These are phyloP conservation scores for Rhizophagus clarus DNA, from an alignment of 192 early-diverging fungal genomes.

Conservation along the genomic window DNA sequence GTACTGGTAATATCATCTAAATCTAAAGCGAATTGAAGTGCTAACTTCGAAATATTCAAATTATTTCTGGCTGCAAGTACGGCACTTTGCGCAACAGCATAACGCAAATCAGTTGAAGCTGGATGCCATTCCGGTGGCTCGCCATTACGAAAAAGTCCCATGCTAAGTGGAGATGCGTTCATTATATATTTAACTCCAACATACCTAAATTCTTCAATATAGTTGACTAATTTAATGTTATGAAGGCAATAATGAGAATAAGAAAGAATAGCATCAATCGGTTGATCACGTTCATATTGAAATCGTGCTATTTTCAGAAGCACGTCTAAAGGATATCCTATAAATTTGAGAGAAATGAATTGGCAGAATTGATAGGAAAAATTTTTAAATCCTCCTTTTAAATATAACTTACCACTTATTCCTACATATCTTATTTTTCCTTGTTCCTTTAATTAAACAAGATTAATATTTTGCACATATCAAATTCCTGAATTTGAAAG, in stretches of 20 bases:
- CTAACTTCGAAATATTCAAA: slow-evolving; percentile 58
- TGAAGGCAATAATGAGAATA: slow-evolving; percentile 76
- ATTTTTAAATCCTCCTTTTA: not conserved
- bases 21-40: slow-evolving; percentile 50
- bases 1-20: slow-evolving; percentile 41
- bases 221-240: slow-evolving; percentile 56
- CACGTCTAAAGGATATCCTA: slow-evolving; percentile 66
- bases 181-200: slow-evolving; percentile 61
- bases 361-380: not conserved
- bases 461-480: not conserved
- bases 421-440: slow-evolving; percentile 69
- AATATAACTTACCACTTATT: slow-evolving; percentile 53
- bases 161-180: slow-evolving; percentile 71
- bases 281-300: slow-evolving; percentile 54
- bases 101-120: slow-evolving; percentile 51
- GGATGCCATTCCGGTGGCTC: slow-evolving; percentile 72
- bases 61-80: slow-evolving; percentile 39
- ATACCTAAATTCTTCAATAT: slow-evolving; percentile 49
- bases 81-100: slow-evolving; percentile 52
- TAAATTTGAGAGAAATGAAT: not conserved
- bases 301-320: slow-evolving; percentile 59
- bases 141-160: slow-evolving; percentile 62
- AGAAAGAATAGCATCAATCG: slow-evolving; percentile 64
- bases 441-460: slow-evolving; percentile 36
- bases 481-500: not conserved